These are phyloP conservation scores for Rhizopogon roseolus DNA, from an alignment of 768 basidiomycete genomes.

Conservation along the genomic window DNA sequence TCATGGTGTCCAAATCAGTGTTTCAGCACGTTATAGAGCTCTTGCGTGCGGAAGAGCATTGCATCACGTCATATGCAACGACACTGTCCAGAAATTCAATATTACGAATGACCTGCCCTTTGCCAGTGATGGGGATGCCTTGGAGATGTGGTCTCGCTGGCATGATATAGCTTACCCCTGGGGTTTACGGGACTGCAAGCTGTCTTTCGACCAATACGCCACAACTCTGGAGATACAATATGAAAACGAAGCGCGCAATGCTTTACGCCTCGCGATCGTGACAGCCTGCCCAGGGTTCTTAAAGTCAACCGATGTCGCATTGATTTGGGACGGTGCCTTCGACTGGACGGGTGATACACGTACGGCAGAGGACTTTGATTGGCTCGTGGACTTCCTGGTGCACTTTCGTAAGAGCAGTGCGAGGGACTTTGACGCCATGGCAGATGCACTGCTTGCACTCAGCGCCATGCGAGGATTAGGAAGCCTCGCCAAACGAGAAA, in stretches of 20 bases:
- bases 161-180: neutral
- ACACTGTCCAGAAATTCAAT: neutral
- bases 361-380: neutral
- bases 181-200: neutral
- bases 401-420: neutral
- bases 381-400: constrained; percentile 5
- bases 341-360: neutral
- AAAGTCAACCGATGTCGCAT: neutral
- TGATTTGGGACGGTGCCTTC: neutral
- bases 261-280: constrained; percentile 4
- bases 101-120: neutral
- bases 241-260: neutral
- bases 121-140: neutral
- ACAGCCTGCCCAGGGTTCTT: neutral
- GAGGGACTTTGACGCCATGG: neutral
- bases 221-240: neutral
- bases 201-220: neutral
- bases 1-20: neutral
- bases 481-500: neutral
- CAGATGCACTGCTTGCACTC: constrained; percentile 4
- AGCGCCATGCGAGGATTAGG: neutral
- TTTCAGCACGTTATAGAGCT: neutral
- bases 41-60: neutral
- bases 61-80: neutral
- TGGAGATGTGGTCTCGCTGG: neutral